Evolutionary conservation across 139 green algal species (phyloP), one percentile per base, ranked within the genome.

Genomic region (Trebouxia sp.): DNA sequence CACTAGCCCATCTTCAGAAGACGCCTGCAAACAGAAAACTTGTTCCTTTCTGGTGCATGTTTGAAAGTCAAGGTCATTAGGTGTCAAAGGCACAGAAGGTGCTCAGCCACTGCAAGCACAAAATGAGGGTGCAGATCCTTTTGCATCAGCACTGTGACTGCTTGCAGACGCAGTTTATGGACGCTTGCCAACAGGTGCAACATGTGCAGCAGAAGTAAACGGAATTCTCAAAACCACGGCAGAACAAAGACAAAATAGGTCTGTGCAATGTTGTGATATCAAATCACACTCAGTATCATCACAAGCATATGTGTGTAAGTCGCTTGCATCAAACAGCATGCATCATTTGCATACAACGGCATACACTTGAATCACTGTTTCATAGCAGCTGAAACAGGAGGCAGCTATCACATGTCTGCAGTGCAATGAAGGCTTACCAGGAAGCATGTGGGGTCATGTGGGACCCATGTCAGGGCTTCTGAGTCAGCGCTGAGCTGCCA

Each of bases 401-500:
- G n/a, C n/a, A n/a, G n/a, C n/a, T n/a, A n/a, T n/a, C n/a, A n/a
- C n/a, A n/a, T n/a, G n/a, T n/a, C n/a, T n/a, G n/a, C n/a, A n/a
- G n/a, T n/a, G n/a, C n/a, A n/a, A n/a, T n/a, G n/a, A 28, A 65
- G 55, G 15, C 65, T 55, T 38, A 79, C 72, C 70, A 98, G 79
- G 87, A 99, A 98, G 41, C 79, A 81, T 5, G 91, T 94, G 30
- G 94, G 93, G 17, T 84, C 70, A 82, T 92, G 83, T 7, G 94
- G 91, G 80, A 90, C 84, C 96, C 96, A 99, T 12, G 85, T 80
- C 28, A 97, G 76, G 26, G 88, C 87, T 90, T 99, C 96, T 62
- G 96, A 91, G 83, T 99, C 96, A 35, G 95, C 89, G 39, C 75
- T 86, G 3, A 98, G 12, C 12, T 75, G 30, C 95, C 94, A 98